Percentiles rank a stretch among this genome's conserved stretches.
These are phyloP conservation scores for Agaricus sinodeliciosus DNA, from an alignment of 768 basidiomycete species.

Conservation along the genomic window DNA sequence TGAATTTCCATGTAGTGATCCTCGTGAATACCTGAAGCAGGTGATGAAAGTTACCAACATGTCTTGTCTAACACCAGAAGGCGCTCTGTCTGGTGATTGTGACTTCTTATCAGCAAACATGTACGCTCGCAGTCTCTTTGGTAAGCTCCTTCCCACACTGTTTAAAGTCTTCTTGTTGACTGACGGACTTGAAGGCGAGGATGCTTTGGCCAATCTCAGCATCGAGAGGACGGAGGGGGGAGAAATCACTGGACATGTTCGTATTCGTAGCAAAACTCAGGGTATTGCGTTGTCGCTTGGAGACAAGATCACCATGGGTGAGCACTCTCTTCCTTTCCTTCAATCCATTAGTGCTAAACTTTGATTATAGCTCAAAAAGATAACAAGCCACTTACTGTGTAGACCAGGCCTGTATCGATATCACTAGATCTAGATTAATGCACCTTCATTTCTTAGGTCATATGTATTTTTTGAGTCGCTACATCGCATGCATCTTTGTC, in stretches of 20 bases:
- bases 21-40: slow-evolving; percentile 85
- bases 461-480: too few species aligned
- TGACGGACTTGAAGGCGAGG: slow-evolving; percentile 59
- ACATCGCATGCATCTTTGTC: too few species aligned
- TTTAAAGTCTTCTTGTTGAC: background rate
- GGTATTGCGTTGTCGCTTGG: slow-evolving; percentile 93
- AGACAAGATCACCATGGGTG: slow-evolving; percentile 75
- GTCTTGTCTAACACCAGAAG: slow-evolving; percentile 94
- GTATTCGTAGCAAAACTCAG: slow-evolving; percentile 96
- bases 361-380: slow-evolving; percentile 32
- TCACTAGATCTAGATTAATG: background rate
- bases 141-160: slow-evolving; percentile 32
- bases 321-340: slow-evolving; percentile 6
- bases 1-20: slow-evolving; percentile 43
- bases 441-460: too few species aligned
- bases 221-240: slow-evolving; percentile 84
- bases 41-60: slow-evolving; percentile 98
- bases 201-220: slow-evolving; percentile 91
- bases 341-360: background rate
- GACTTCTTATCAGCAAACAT: slow-evolving; percentile 96
- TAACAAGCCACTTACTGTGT: slow-evolving; percentile 29
- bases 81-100: slow-evolving; percentile 91
- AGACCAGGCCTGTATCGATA: slow-evolving; percentile 14
- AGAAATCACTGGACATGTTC: slow-evolving; percentile 84
- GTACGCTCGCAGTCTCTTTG: slow-evolving; percentile 92